Conservation (phyloP, 2,329 filamentous ascomycete genomes). For the Penicillium sp. region DNA sequence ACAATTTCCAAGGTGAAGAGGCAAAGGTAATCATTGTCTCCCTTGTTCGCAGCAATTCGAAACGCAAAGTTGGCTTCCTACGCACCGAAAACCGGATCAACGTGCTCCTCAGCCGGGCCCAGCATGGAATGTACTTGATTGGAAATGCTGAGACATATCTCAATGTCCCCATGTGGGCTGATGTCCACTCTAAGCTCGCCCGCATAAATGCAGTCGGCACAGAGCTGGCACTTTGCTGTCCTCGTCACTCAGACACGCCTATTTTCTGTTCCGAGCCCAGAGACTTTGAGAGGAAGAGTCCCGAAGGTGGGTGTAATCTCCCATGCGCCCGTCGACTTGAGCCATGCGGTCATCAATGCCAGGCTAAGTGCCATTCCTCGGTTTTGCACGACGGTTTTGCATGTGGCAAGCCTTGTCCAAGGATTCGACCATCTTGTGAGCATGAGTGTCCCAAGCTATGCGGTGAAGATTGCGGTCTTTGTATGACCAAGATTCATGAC, state of each 20-base stretch:
- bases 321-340: slow-evolving; percentile 8
- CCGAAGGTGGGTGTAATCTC: slow-evolving; percentile 11
- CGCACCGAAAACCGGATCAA: slow-evolving; percentile 63
- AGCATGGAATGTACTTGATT: slow-evolving; percentile 13
- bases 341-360: slow-evolving; percentile 14
- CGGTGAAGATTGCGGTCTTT: slow-evolving; percentile 9
- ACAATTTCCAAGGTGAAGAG: slow-evolving; percentile 73
- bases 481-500: slow-evolving; percentile 1
- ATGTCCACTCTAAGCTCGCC: slow-evolving; percentile 5
- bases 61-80: slow-evolving; percentile 59
- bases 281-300: slow-evolving; percentile 9
- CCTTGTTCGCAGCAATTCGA: slow-evolving; percentile 62
- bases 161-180: slow-evolving; percentile 10
- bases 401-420: slow-evolving; percentile 8
- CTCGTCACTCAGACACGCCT: slow-evolving; percentile 4
- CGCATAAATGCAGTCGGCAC: background rate
- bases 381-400: slow-evolving; percentile 8
- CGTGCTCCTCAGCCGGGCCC: slow-evolving; percentile 52
- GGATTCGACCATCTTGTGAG: slow-evolving; percentile 5
- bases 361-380: slow-evolving; percentile 9
- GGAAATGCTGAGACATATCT: slow-evolving; percentile 11
- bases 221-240: slow-evolving; percentile 6
- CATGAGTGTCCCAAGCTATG: slow-evolving; percentile 11
- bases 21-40: slow-evolving; percentile 64
- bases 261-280: slow-evolving; percentile 6